Evolutionary conservation across 768 basidiomycete genomes (phyloP).

Genomic region (Phlebiopsis flavidoalba): DNA sequence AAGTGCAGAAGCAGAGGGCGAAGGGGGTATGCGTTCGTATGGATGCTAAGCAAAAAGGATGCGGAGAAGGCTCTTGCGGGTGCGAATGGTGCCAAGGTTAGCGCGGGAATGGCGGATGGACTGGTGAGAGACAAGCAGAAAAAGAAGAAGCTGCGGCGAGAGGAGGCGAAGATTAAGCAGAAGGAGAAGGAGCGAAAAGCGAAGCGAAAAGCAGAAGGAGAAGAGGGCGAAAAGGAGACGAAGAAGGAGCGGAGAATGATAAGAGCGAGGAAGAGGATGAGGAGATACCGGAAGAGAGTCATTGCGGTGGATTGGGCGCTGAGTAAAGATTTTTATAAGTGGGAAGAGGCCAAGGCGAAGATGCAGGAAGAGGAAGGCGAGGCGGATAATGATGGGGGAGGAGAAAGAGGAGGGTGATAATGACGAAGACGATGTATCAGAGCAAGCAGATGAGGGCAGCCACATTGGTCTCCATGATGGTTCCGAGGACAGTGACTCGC

Average conservation of each 20-base stretch:
- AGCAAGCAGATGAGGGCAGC: conserved; percentile 26
- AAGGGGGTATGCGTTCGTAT: conserved; percentile 94
- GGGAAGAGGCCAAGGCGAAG: conserved; percentile 69
- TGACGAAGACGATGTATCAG: conserved; percentile 20
- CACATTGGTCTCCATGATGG: conserved; percentile 39
- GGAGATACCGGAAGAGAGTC: conserved; percentile 40
- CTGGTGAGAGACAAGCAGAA: conserved; percentile 62
- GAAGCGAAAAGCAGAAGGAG: conserved; percentile 17
- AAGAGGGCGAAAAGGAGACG: conserved; percentile 28
- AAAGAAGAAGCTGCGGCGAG: conserved; percentile 54
- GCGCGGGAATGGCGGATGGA: conserved; percentile 54
- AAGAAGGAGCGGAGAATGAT: conserved; percentile 34
- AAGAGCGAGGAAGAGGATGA: conserved; percentile 35
- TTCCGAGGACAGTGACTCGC: conserved; percentile 33
- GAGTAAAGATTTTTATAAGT: conserved; percentile 86
- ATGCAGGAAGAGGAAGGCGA: conserved; percentile 31
- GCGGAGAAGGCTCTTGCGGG: conserved; percentile 77
- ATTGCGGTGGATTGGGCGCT: conserved; percentile 97
- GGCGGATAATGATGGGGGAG: conserved; percentile 27
- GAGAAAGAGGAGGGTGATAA: conserved; percentile 23
- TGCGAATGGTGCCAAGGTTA: conserved; percentile 71
- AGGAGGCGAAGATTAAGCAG: conserved; percentile 46
- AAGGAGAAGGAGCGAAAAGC: conserved; percentile 29
- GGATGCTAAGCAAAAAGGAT: conserved; percentile 84
- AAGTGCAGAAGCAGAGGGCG: conserved; percentile 26